Evolutionary conservation across 2,329 filamentous ascomycete species (phyloP).

Genomic region (Aspergillus fumigatiaffinis): DNA sequence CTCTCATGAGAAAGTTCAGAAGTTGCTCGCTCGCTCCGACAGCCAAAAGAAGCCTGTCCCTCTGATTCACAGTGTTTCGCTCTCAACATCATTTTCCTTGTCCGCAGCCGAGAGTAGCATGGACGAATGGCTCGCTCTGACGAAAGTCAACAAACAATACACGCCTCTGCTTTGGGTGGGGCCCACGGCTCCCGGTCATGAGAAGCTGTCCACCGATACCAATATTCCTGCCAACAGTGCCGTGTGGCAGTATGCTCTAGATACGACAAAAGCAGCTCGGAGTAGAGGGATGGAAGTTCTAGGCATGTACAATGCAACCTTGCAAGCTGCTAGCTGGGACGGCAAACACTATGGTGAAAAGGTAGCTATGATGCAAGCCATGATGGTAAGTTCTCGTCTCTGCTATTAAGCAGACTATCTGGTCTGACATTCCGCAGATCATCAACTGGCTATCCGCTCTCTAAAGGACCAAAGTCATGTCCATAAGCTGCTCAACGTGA

Average conservation of each 20-base stretch:
- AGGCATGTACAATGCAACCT: conserved; percentile 42
- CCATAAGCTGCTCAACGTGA: neutral
- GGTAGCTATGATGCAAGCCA: conserved; percentile 41
- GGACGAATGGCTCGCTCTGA: conserved; percentile 38
- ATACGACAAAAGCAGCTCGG: conserved; percentile 30
- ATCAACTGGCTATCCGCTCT: conserved; percentile 21
- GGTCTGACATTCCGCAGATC: conserved; percentile 7
- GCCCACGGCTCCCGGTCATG: conserved; percentile 36
- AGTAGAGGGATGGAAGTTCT: conserved; percentile 38
- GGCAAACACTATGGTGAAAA: conserved; percentile 37
- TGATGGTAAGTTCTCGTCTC: conserved; percentile 33
- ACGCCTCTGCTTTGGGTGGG: conserved; percentile 44
- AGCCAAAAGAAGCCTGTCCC: conserved; percentile 37
- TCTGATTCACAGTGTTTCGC: conserved; percentile 38
- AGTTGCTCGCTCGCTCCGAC: conserved; percentile 23
- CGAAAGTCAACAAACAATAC: conserved; percentile 32
- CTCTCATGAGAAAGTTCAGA: conserved; percentile 28
- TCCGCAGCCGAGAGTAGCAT: conserved; percentile 30
- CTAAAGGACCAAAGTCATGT: conserved; percentile 30
- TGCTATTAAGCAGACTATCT: neutral
- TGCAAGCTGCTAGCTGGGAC: conserved; percentile 39
- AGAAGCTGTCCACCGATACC: conserved; percentile 24
- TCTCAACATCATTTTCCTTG: conserved; percentile 28
- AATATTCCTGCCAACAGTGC: conserved; percentile 31
- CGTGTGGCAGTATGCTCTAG: conserved; percentile 38